A percentile compares a stretch with the other conserved stretches of the same genome.
Conservation (phyloP, 2,329 filamentous ascomycete genomes). For the Paramyrothecium roridum region DNA sequence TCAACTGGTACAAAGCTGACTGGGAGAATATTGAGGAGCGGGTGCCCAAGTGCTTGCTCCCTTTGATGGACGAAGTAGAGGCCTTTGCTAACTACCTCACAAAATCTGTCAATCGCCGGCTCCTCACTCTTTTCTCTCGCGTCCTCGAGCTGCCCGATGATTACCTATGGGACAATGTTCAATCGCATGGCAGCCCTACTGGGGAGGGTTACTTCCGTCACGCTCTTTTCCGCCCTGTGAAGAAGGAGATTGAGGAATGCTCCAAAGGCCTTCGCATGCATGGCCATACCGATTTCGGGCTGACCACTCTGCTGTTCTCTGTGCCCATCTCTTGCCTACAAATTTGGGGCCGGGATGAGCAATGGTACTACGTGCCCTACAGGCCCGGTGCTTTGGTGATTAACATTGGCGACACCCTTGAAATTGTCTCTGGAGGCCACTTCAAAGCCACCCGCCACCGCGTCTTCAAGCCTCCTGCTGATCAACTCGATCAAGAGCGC, state of each 20-base stretch:
- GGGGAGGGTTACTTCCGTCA: slow-evolving; percentile 16
- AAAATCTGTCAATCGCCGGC: slow-evolving; percentile 13
- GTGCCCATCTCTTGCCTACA: slow-evolving; percentile 15
- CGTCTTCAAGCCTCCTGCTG: slow-evolving; percentile 12
- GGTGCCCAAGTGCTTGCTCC: slow-evolving; percentile 41
- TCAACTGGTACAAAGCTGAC: slow-evolving; percentile 48
- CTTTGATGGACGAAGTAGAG: slow-evolving; percentile 16
- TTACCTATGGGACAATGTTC: slow-evolving; percentile 15
- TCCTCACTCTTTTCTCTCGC: slow-evolving; percentile 14
- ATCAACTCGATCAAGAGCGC: slow-evolving; percentile 29
- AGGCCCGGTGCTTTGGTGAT: slow-evolving; percentile 15
- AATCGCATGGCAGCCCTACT: slow-evolving; percentile 15
- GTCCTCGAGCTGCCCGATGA: slow-evolving; percentile 15
- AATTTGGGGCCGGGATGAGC: slow-evolving; percentile 14
- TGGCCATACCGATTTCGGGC: slow-evolving; percentile 13
- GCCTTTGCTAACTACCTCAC: slow-evolving; percentile 14
- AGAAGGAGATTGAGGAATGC: slow-evolving; percentile 12
- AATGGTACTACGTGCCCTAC: slow-evolving; percentile 16
- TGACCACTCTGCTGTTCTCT: slow-evolving; percentile 11
- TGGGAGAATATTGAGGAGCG: slow-evolving; percentile 38
- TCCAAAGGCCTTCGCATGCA: slow-evolving; percentile 16
- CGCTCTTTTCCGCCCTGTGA: slow-evolving; percentile 12
- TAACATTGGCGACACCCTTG: slow-evolving; percentile 14
- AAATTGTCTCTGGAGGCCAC: slow-evolving; percentile 14
- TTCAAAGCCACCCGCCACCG: slow-evolving; percentile 15